These are phyloP conservation scores for Urtica urens DNA, from an alignment of 306 rosid species.

Conservation along the genomic window DNA sequence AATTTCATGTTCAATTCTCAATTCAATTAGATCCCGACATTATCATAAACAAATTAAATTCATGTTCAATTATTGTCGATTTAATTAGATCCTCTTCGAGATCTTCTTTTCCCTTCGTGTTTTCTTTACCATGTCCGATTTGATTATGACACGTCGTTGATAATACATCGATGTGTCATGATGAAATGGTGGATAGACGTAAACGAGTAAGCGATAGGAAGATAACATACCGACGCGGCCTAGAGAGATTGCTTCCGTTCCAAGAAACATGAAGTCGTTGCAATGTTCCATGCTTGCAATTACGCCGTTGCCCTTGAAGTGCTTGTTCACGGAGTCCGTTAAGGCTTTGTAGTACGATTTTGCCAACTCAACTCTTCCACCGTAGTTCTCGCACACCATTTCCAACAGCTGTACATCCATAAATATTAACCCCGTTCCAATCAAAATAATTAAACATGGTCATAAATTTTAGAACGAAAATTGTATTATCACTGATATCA, in stretches of 20 bases:
- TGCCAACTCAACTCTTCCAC: slow-evolving; percentile 81
- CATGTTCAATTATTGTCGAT: not conserved
- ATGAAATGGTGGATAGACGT: too few species aligned
- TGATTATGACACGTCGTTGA: too few species aligned
- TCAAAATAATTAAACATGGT: not conserved
- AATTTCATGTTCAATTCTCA: not conserved
- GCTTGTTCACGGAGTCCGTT: slow-evolving; percentile 62
- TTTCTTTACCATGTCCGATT: too few species aligned
- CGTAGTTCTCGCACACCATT: slow-evolving; percentile 81
- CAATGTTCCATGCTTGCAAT: slow-evolving; percentile 99
- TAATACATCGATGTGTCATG: too few species aligned
- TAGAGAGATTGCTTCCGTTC: slow-evolving; percentile 79
- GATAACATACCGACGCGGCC: slow-evolving; percentile 78
- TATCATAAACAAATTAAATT: not conserved
- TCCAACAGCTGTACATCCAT: slow-evolving; percentile 44
- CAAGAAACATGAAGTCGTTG: slow-evolving; percentile 91
- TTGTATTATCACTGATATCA: not conserved
- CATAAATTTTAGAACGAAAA: not conserved
- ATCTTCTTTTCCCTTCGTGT: too few species aligned
- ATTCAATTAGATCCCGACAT: not conserved
- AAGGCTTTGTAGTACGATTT: slow-evolving; percentile 84
- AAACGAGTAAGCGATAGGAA: too few species aligned
- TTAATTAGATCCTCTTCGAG: not conserved
- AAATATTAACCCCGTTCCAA: too few species aligned
- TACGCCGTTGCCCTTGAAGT: slow-evolving; percentile 84